phyloP scores from a whole-genome alignment of 352 stramenopile species.

The Globisporangium mamillatum region DNA sequence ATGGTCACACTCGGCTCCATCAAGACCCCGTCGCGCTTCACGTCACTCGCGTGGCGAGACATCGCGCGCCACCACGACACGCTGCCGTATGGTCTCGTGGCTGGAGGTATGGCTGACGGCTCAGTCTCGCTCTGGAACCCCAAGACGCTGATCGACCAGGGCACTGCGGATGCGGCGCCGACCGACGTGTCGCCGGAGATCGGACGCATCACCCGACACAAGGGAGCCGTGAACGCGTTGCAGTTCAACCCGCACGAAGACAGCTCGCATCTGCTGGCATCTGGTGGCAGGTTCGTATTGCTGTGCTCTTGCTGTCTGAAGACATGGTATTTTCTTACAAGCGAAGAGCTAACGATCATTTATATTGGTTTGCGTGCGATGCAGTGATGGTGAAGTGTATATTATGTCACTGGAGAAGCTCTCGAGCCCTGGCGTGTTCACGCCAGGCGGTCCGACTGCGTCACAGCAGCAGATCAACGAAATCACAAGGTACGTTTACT shows the following conservation, averaged over 20 bases:
- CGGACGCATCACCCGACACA: conserved; percentile 80
- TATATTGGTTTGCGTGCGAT: not conserved
- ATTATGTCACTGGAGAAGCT: conserved; percentile 94
- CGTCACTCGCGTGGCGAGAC: conserved; percentile 91
- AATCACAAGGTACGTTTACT: conserved; percentile 57
- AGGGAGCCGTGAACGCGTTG: conserved; percentile 90
- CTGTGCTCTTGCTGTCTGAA: not conserved
- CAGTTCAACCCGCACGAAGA: conserved; percentile 95
- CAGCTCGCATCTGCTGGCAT: conserved; percentile 91
- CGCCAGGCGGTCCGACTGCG: conserved; percentile 64
- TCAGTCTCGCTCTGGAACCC: conserved; percentile 97
- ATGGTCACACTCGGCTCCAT: conserved; percentile 83
- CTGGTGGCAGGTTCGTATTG: conserved; percentile 64
- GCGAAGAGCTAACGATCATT: not conserved
- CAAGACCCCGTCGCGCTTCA: conserved; percentile 92
- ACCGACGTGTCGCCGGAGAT: conserved; percentile 60
- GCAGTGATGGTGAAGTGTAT: conserved; percentile 92
- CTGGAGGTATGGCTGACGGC: conserved; percentile 96
- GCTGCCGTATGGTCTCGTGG: conserved; percentile 90
- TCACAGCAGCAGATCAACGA: conserved; percentile 75
- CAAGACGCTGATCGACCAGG: conserved; percentile 74
- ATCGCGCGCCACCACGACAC: conserved; percentile 72
- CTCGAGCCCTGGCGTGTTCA: conserved; percentile 87
- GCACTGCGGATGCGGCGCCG: conserved; percentile 23
- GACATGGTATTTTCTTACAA: not conserved